Conservation (phyloP, 495 filamentous ascomycete genomes). For the Podospora pseudoanserina region DNA sequence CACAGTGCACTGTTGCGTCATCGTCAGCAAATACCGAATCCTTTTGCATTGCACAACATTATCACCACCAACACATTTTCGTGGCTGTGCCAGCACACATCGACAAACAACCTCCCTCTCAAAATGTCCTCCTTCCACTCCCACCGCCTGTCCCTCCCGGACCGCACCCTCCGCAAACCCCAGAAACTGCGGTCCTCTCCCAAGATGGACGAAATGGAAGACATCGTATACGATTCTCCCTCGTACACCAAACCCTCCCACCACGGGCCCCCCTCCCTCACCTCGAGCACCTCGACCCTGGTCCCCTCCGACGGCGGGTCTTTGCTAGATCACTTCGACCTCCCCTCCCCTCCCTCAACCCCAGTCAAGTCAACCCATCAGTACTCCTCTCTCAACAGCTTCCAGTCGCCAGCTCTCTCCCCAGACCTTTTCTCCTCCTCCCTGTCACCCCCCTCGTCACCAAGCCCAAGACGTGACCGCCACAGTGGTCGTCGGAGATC, state of each 20-base stretch:
- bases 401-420: constrained; percentile 12
- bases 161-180: constrained; percentile 2
- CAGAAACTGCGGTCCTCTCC: not conserved
- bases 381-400: not conserved
- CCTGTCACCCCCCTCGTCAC: not conserved
- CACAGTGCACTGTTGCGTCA: not conserved
- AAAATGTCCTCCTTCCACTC: constrained; percentile 17
- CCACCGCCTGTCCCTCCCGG: constrained; percentile 7
- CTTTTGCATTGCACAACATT: constrained; percentile 1
- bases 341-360: constrained; percentile 22
- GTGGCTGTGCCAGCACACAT: not conserved
- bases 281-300: constrained; percentile 18
- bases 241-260: not conserved
- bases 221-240: not conserved
- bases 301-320: constrained; percentile 19
- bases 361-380: constrained; percentile 10
- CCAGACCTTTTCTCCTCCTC: constrained; percentile 2
- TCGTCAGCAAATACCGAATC: not conserved
- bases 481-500: not conserved
- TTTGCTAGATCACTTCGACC: constrained; percentile 25
- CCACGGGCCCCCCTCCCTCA: not conserved
- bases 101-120: not conserved
- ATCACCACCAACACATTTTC: not conserved
- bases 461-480: not conserved
- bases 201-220: constrained; percentile 7